Conservation (phyloP, 192 early-diverging fungal species). For the Funneliformis geosporum region DNA sequence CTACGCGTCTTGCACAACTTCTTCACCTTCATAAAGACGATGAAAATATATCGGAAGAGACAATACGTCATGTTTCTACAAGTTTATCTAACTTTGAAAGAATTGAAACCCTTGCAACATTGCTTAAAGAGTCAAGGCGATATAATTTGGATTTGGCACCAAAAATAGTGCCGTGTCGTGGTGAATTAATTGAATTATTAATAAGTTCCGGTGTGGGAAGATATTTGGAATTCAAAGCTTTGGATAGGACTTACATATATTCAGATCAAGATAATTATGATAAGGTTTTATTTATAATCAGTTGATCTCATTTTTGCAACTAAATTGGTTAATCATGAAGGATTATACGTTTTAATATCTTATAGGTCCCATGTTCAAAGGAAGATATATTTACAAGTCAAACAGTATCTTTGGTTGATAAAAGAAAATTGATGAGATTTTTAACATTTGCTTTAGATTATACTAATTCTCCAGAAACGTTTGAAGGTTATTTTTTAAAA, state of each 20-base stretch:
- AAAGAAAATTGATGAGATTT: constrained; percentile 89
- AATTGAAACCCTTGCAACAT: constrained; percentile 37
- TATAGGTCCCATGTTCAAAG: constrained; percentile 80
- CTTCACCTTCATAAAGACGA: constrained; percentile 18
- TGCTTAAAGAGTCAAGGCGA: constrained; percentile 53
- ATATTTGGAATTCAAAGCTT: constrained; percentile 86
- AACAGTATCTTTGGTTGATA: constrained; percentile 76
- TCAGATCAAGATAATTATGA: constrained; percentile 44
- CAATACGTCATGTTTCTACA: constrained; percentile 15
- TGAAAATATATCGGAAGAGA: constrained; percentile 6
- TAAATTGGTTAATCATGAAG: not conserved
- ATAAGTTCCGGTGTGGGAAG: constrained; percentile 76
- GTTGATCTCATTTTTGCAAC: not conserved
- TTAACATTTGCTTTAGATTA: constrained; percentile 64
- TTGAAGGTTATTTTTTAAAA: constrained; percentile 36
- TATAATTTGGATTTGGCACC: constrained; percentile 73
- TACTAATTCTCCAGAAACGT: constrained; percentile 41
- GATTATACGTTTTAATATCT: not conserved
- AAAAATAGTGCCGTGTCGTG: constrained; percentile 69
- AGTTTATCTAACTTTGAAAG: constrained; percentile 30
- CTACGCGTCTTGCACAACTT: not conserved
- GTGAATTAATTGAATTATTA: constrained; percentile 71
- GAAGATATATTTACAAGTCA: constrained; percentile 89
- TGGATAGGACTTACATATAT: constrained; percentile 70
- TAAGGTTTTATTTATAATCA: constrained; percentile 40